Evolutionary conservation across 352 stramenopile genomes (phyloP).

Genomic region (Peronosclerospora sorghi): DNA sequence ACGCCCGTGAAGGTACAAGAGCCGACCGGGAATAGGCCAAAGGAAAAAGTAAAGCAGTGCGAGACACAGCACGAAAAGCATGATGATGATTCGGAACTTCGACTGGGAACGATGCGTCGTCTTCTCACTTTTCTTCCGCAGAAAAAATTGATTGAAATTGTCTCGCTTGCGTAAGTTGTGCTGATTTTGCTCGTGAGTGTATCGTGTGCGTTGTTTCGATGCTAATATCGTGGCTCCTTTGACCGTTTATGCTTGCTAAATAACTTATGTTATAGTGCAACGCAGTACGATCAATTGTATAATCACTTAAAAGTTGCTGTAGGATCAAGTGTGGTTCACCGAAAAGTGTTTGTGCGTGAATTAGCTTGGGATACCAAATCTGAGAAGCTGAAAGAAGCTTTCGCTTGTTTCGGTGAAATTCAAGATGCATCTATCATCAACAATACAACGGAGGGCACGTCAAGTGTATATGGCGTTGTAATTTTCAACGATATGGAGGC

Average conservation of each 20-base stretch:
- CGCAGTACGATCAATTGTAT: constrained; percentile 46
- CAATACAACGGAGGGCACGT: constrained; percentile 18
- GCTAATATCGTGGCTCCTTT: no score
- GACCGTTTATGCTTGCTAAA: not conserved
- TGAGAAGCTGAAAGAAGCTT: constrained; percentile 34
- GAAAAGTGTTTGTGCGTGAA: constrained; percentile 62
- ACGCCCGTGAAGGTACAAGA: no score
- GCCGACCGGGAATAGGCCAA: no score
- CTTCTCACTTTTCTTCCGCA: constrained; percentile 47
- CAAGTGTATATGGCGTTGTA: no score
- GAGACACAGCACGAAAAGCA: not conserved
- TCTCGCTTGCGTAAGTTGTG: constrained; percentile 49
- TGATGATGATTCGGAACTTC: not conserved
- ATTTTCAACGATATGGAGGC: no score
- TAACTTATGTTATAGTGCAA: constrained; percentile 25
- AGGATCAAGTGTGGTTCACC: constrained; percentile 40
- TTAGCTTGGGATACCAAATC: constrained; percentile 48
- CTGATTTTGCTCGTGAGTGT: constrained; percentile 2
- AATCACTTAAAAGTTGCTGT: constrained; percentile 46
- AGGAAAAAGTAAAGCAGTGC: no score
- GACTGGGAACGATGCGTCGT: constrained; percentile 12
- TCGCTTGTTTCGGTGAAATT: constrained; percentile 44
- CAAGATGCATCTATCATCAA: constrained; percentile 51
- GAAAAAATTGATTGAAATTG: constrained; percentile 54
- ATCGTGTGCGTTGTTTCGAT: not conserved